Percentiles rank a stretch among this genome's conserved stretches.
phyloP scores from a whole-genome alignment of 179 eudicot species.

The Vitellaria paradoxa region DNA sequence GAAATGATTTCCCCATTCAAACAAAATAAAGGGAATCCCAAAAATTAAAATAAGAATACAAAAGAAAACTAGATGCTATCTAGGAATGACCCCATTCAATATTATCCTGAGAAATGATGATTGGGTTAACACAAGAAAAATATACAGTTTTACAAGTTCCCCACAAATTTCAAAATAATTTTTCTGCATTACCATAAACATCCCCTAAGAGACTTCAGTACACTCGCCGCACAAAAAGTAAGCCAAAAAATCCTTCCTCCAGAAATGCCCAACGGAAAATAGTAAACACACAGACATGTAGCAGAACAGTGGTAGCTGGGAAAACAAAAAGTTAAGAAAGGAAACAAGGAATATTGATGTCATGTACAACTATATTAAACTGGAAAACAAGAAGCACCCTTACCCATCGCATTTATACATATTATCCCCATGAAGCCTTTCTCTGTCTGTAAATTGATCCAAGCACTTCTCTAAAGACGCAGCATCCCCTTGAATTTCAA shows the following conservation, averaged over 20 bases:
- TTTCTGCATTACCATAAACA: neutral
- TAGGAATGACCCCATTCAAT: no score
- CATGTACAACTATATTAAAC: neutral
- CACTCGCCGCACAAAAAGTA: neutral
- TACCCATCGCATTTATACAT: slow-evolving; percentile 95
- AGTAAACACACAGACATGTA: neutral
- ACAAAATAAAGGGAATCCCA: no score
- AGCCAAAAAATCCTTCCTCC: neutral
- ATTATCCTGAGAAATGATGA: no score
- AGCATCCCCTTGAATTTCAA: slow-evolving; percentile 52
- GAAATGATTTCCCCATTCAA: no score
- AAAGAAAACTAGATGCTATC: no score
- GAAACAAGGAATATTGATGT: neutral
- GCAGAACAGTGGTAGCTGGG: neutral
- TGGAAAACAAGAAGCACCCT: slow-evolving; percentile 5
- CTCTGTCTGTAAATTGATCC: slow-evolving; percentile 77
- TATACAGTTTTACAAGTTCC: neutral
- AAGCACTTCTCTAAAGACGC: slow-evolving; percentile 58
- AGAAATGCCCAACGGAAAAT: neutral
- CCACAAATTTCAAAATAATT: neutral
- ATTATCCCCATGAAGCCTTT: slow-evolving; percentile 87
- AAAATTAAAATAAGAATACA: no score
- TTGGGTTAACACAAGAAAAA: no score
- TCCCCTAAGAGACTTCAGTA: neutral
- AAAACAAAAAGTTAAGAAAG: neutral